Evolutionary conservation across 768 basidiomycete species (phyloP).

Genomic region (Mycena olivaceomarginata): DNA sequence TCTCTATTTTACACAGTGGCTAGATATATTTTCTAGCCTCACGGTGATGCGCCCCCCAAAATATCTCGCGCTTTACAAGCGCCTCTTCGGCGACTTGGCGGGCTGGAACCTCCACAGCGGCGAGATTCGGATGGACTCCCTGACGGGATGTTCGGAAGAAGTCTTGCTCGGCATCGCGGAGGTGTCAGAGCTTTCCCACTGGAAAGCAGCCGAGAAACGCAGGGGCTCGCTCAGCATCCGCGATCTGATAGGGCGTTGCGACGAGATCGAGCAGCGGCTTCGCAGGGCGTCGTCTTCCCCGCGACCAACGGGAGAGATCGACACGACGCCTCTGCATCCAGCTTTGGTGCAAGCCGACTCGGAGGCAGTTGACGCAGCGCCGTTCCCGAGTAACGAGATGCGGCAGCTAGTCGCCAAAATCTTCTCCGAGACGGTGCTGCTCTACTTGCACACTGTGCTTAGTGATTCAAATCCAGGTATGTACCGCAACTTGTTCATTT

Average conservation of each 20-base stretch:
- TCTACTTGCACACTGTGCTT: slow-evolving; percentile 84
- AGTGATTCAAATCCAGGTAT: slow-evolving; percentile 83
- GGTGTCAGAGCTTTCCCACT: slow-evolving; percentile 80
- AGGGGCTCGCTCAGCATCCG: slow-evolving; percentile 83
- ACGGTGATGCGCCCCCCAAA: slow-evolving; percentile 77
- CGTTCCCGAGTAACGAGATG: slow-evolving; percentile 64
- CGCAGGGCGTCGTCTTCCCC: slow-evolving; percentile 62
- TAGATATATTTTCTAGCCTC: slow-evolving; percentile 84
- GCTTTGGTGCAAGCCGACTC: slow-evolving; percentile 57
- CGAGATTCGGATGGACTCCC: slow-evolving; percentile 75
- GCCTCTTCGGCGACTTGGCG: slow-evolving; percentile 73
- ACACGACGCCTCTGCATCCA: slow-evolving; percentile 62
- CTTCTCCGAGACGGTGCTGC: slow-evolving; percentile 78
- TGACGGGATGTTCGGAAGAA: slow-evolving; percentile 89
- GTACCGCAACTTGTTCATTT: slow-evolving; percentile 45
- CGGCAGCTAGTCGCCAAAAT: slow-evolving; percentile 71
- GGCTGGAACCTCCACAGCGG: slow-evolving; percentile 66
- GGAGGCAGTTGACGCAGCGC: slow-evolving; percentile 50
- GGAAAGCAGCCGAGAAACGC: slow-evolving; percentile 81
- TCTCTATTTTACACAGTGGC: slow-evolving; percentile 70
- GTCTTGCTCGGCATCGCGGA: slow-evolving; percentile 86
- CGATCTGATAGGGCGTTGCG: slow-evolving; percentile 83
- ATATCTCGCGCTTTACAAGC: slow-evolving; percentile 80
- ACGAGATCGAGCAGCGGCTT: slow-evolving; percentile 81
- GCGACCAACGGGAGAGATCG: slow-evolving; percentile 55